Conservation (phyloP, 2,329 filamentous ascomycete species). For the Aspergillus sp. region DNA sequence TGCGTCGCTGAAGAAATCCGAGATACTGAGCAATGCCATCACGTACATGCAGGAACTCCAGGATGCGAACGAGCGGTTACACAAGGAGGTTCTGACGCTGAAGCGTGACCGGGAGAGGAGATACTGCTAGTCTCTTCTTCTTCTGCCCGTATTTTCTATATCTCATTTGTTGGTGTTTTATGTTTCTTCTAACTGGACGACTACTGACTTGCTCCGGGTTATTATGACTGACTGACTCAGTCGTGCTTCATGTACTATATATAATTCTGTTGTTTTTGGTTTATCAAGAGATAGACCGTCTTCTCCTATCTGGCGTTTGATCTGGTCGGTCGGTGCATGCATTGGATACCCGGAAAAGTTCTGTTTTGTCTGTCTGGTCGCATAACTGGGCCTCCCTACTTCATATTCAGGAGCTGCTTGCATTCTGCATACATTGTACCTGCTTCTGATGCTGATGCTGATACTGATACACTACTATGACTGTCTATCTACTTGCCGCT, state of each 20-base stretch:
- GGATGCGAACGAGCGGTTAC: constrained; percentile 33
- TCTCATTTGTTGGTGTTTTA: neutral
- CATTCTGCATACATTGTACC: too few species aligned
- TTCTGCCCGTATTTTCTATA: neutral
- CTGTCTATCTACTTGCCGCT: too few species aligned
- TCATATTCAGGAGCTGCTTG: too few species aligned
- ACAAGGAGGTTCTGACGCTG: constrained; percentile 32
- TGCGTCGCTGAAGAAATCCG: constrained; percentile 38
- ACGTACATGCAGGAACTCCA: constrained; percentile 38
- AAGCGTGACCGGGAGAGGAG: constrained; percentile 19
- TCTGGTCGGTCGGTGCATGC: neutral
- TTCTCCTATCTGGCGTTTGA: neutral
- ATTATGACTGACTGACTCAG: neutral
- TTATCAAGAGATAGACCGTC: neutral
- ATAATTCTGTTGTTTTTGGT: neutral
- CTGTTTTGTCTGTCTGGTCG: neutral
- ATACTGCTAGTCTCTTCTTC: neutral
- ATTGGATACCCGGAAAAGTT: neutral
- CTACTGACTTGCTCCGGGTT: neutral
- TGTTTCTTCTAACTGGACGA: neutral
- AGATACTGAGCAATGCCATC: constrained; percentile 38
- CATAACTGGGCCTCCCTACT: neutral
- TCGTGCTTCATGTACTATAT: neutral
- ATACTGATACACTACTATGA: too few species aligned
- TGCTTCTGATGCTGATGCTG: too few species aligned